Conservation (phyloP, 2,329 filamentous ascomycete species). For the Verticillium longisporum region DNA sequence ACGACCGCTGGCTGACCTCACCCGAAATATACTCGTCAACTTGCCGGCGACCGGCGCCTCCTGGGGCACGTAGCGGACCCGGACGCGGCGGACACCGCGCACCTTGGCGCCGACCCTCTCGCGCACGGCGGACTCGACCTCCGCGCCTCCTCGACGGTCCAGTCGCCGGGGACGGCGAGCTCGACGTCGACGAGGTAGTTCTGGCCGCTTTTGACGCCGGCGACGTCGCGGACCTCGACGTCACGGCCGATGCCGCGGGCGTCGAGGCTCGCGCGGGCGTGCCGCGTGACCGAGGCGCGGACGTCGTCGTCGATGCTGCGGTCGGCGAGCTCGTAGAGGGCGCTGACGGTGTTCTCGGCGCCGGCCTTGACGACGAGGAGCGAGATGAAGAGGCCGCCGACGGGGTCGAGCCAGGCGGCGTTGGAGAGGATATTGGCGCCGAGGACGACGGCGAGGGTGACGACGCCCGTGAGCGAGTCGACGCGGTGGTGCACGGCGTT, state of each 20-base stretch:
- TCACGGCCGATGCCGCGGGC: constrained; percentile 46
- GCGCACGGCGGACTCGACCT: constrained; percentile 69
- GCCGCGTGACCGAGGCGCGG: constrained; percentile 54
- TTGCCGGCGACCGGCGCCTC: constrained; percentile 45
- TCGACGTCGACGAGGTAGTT: constrained; percentile 93
- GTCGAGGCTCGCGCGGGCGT: constrained; percentile 53
- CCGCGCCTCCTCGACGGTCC: constrained; percentile 66
- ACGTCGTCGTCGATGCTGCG: constrained; percentile 81
- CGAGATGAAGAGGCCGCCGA: constrained; percentile 88
- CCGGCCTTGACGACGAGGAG: constrained; percentile 90
- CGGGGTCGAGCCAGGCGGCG: constrained; percentile 88
- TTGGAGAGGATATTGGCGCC: constrained; percentile 81
- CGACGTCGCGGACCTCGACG: constrained; percentile 69
- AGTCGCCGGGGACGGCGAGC: constrained; percentile 68
- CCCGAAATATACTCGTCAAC: constrained; percentile 75
- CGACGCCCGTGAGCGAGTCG: constrained; percentile 90
- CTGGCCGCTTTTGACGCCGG: constrained; percentile 91
- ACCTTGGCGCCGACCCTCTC: constrained; percentile 68
- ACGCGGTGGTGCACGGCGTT: constrained; percentile 96
- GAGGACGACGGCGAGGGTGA: constrained; percentile 81
- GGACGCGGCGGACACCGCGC: constrained; percentile 75
- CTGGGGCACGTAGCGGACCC: constrained; percentile 73
- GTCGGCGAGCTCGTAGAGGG: constrained; percentile 87
- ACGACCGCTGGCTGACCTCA: constrained; percentile 38
- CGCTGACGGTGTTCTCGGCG: constrained; percentile 73